These are phyloP conservation scores for Amaranthus tricolor DNA, from an alignment of 179 eudicot genomes.

Conservation along the genomic window DNA sequence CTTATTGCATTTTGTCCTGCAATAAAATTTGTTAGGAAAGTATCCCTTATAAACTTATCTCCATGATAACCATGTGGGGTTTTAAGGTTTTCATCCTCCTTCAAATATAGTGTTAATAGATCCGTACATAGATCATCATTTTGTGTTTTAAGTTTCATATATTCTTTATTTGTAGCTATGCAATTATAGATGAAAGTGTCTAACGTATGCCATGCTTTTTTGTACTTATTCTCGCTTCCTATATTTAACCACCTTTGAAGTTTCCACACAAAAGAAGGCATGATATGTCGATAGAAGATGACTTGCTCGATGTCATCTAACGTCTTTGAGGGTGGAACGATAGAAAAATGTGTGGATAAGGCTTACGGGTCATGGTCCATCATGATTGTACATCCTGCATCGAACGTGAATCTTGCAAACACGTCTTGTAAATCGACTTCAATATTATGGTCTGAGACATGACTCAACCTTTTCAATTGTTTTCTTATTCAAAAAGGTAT, in stretches of 20 bases:
- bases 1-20: constrained; percentile 27
- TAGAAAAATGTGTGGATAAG: constrained; percentile 4
- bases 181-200: constrained; percentile 16
- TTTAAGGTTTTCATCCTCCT: not conserved
- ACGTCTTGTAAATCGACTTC: constrained; percentile 25
- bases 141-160: not conserved
- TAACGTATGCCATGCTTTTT: constrained; percentile 15
- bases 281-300: constrained; percentile 10
- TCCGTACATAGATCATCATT: not conserved
- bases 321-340: constrained; percentile 13
- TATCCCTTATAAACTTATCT: constrained; percentile 24
- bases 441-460: not conserved
- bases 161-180: not conserved
- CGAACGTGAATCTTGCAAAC: constrained; percentile 20
- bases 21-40: constrained; percentile 6
- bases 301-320: constrained; percentile 16
- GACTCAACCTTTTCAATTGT: constrained; percentile 13
- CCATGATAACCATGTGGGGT: not conserved
- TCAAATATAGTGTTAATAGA: constrained; percentile 10
- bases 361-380: constrained; percentile 26
- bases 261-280: constrained; percentile 24
- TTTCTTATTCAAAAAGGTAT: constrained; percentile 20
- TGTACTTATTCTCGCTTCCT: constrained; percentile 7
- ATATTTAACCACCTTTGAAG: not conserved
- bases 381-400: constrained; percentile 11